Evolutionary conservation across 768 basidiomycete genomes (phyloP), one percentile per base, ranked within the genome.

Genomic region (Termitomyces sp.): DNA sequence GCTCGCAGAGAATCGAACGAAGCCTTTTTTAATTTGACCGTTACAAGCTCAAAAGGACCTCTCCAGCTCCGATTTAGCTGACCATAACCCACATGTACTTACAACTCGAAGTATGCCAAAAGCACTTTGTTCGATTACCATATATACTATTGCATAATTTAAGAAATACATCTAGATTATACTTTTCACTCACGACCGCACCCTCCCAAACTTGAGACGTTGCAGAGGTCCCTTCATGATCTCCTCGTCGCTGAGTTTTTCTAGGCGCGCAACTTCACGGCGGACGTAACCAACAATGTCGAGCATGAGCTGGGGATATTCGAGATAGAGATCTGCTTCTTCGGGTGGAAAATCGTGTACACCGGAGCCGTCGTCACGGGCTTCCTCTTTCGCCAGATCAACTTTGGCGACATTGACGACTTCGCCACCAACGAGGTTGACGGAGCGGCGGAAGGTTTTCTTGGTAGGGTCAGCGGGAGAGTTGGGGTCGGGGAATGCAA

Each of bases 291-390:
- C 67, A 11, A 89, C 86, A 16, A 94, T 68, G 25, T 78, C 76
- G 23, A 86, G 79, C 81, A 97, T 86, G 10, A 86, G 76, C 65
- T 85, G 79, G 2, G 91, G 88, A 64, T 91, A 89, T 51, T 77
- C 72, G 12, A 94, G 76, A 61, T 91, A 89, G 63, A 82, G 80
- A 67, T 81, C 79, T n/a, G 72, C 79, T 61, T 89, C 81, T 21
- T 72, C 66, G 0, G 80, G 77, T 14, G 73, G 66, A 67, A 86
- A 90, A 67, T 90, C 89, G 56, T 85, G 80, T 35, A 91, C 86
- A 12, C 89, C 86, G 10, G 83, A 85, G 23, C 78, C 76, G 61
- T 90, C 88, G 56, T 91, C 88, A 23, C 69, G 74, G 17, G 71
- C 63, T 63, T 86, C 84, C 65, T 86, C 86, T 49, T 74, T 76